phyloP scores from a whole-genome alignment of 2,329 filamentous ascomycete genomes.

The Bipolaris oryzae region DNA sequence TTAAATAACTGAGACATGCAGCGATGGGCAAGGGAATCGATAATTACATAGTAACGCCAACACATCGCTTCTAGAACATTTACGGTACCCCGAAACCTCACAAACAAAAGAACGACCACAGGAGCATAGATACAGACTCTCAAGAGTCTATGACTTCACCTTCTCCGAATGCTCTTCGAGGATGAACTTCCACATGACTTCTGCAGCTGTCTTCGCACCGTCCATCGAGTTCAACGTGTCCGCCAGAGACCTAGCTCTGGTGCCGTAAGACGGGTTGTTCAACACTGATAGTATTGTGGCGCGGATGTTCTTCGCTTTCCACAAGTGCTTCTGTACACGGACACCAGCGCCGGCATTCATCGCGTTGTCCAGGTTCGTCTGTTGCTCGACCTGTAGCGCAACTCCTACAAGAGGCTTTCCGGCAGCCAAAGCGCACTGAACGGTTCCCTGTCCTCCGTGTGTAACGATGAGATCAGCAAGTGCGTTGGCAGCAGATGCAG shows the following conservation, averaged over 20 bases:
- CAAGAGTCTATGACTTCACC: conserved; percentile 8
- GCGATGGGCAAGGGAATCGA: background rate
- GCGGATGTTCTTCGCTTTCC: conserved; percentile 39
- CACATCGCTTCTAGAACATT: background rate
- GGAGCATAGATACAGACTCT: background rate
- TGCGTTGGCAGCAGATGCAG: conserved; percentile 36
- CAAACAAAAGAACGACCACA: background rate
- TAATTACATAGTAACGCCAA: background rate
- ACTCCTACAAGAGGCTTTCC: conserved; percentile 43
- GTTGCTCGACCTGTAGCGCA: conserved; percentile 42
- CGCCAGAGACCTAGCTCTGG: conserved; percentile 30
- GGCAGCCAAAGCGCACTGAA: conserved; percentile 40
- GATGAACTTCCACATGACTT: conserved; percentile 43
- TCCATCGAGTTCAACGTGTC: conserved; percentile 39
- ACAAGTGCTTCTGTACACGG: conserved; percentile 36
- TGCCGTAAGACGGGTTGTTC: conserved; percentile 32
- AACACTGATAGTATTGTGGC: conserved; percentile 32
- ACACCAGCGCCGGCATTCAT: conserved; percentile 42
- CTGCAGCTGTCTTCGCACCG: conserved; percentile 36
- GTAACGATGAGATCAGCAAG: conserved; percentile 39
- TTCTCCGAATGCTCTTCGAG: conserved; percentile 27
- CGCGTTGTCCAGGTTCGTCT: conserved; percentile 44
- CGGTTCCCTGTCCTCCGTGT: conserved; percentile 43
- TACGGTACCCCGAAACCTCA: background rate
- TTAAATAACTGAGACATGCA: background rate